These are phyloP conservation scores for Xylaria multiplex DNA, from an alignment of 2,329 filamentous ascomycete species.

Conservation along the genomic window DNA sequence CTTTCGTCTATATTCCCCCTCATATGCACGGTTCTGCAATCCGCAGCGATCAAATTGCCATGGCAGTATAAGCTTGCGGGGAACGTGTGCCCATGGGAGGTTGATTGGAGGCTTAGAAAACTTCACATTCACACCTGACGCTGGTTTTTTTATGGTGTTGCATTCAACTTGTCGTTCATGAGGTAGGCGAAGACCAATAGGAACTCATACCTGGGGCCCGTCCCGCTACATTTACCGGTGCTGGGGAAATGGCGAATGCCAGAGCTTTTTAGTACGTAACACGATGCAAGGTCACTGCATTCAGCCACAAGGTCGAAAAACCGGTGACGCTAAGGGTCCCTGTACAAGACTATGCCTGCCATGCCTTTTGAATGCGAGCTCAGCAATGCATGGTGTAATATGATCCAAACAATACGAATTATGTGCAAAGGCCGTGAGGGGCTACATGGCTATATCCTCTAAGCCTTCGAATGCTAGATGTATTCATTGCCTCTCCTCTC, in stretches of 20 bases:
- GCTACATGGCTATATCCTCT: not conserved
- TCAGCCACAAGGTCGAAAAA: conserved; percentile 20
- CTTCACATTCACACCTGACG: conserved; percentile 42
- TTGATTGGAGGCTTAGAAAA: conserved; percentile 36
- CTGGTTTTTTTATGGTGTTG: conserved; percentile 34
- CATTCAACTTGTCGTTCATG: conserved; percentile 18
- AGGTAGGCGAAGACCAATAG: conserved; percentile 26
- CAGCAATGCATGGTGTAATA: conserved; percentile 14
- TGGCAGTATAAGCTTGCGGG: conserved; percentile 18
- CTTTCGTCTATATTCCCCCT: conserved; percentile 2
- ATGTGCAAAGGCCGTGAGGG: not conserved
- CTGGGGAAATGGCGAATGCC: conserved; percentile 39
- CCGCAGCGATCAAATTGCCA: conserved; percentile 10
- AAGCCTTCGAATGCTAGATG: not conserved
- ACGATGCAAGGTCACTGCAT: conserved; percentile 32
- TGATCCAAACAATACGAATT: conserved; percentile 14
- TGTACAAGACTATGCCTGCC: conserved; percentile 1
- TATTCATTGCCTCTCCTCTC: not conserved
- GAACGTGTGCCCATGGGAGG: conserved; percentile 32
- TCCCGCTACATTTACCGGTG: conserved; percentile 40
- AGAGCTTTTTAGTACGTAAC: conserved; percentile 46
- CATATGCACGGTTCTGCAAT: conserved; percentile 12
- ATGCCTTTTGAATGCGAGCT: conserved; percentile 9
- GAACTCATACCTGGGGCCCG: conserved; percentile 34
- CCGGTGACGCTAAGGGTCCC: conserved; percentile 20